Base-by-base conservation (phyloP, 805 yeast genomes). In the Nakazawaea anatomiae region DNA sequence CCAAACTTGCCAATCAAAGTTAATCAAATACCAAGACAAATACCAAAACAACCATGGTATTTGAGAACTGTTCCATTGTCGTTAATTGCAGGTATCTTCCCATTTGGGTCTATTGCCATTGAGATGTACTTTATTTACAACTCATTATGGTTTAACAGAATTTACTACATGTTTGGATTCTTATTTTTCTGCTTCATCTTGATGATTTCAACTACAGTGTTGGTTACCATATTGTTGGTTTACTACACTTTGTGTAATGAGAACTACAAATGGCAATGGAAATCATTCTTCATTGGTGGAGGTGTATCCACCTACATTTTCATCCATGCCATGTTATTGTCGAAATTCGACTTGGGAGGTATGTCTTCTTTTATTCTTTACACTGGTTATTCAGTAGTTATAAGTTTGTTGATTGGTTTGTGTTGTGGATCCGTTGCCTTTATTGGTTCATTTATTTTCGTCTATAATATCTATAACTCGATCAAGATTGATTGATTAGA, bases 231-330 rank as follows among this genome's bases (percentile, higher is more conserved):
- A 27, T 73, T 92, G 61, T 77, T 89, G 67, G 80, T 86, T 30
- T 94, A 94, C 68, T 86, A 88, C 72, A 79, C 89, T 4, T 76
- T 94, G 57, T 89, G 96, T 64, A 73, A 89, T 47, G 99, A 94
- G 65, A 89, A 94, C 67, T 91, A 95, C 74, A 82, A 83, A 67
- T 94, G 99, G 99, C 97, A 92, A 64, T 94, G 99, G 99, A 83
- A 91, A 67, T 81, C 96, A 4, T 70, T 88, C 59, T 80, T 86
- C 60, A 79, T 89, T 53, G 88, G 96, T 30, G 97, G 96, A 42
- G 95, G 97, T 34, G 85, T 96, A 65, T 78, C 96, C 0, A 58
- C 85, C 49, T 94, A 92, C 65, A 85, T 91, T 41, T 89, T 90
- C 69, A 58, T 89, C 46, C 96, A 94, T 68, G 83, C 97, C 2